phyloP scores from a whole-genome alignment of 2,329 filamentous ascomycete genomes.

The Coniella vitis region DNA sequence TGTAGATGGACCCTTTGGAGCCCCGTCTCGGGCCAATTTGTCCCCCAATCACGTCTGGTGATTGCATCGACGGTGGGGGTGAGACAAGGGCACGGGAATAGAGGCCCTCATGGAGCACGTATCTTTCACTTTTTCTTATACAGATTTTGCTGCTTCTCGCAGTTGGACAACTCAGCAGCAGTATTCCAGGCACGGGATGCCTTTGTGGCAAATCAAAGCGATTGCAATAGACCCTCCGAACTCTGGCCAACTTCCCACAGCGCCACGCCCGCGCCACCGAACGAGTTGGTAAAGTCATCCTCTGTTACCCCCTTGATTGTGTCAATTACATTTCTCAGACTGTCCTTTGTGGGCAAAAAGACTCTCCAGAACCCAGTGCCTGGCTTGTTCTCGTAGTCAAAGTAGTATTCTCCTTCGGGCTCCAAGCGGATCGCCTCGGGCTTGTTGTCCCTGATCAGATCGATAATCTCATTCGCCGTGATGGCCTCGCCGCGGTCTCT shows the following conservation, averaged over 20 bases:
- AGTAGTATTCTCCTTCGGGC: slow-evolving; percentile 12
- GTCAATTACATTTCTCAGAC: slow-evolving; percentile 9
- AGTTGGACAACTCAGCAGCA: no score
- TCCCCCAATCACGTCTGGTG: slow-evolving; percentile 19
- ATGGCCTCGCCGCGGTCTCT: neutral
- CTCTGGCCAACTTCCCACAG: slow-evolving; percentile 18
- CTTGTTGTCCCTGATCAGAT: slow-evolving; percentile 8
- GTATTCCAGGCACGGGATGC: no score
- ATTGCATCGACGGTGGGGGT: neutral
- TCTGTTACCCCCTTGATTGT: slow-evolving; percentile 12
- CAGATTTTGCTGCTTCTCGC: no score
- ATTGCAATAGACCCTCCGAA: slow-evolving; percentile 10
- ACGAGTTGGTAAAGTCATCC: slow-evolving; percentile 3
- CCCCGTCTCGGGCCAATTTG: slow-evolving; percentile 17
- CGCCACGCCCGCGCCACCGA: slow-evolving; percentile 14
- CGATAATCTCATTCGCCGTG: slow-evolving; percentile 10
- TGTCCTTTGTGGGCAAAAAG: slow-evolving; percentile 12
- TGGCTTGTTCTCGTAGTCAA: slow-evolving; percentile 10
- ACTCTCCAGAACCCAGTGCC: slow-evolving; percentile 4
- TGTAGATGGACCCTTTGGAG: neutral
- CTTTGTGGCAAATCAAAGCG: slow-evolving; percentile 2
- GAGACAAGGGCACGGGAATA: neutral
- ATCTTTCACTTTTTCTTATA: no score
- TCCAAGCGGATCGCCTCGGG: slow-evolving; percentile 6
- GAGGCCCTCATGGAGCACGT: no score